These are phyloP conservation scores for Penicillium alfredii DNA, from an alignment of 495 filamentous ascomycete genomes.

Conservation along the genomic window DNA sequence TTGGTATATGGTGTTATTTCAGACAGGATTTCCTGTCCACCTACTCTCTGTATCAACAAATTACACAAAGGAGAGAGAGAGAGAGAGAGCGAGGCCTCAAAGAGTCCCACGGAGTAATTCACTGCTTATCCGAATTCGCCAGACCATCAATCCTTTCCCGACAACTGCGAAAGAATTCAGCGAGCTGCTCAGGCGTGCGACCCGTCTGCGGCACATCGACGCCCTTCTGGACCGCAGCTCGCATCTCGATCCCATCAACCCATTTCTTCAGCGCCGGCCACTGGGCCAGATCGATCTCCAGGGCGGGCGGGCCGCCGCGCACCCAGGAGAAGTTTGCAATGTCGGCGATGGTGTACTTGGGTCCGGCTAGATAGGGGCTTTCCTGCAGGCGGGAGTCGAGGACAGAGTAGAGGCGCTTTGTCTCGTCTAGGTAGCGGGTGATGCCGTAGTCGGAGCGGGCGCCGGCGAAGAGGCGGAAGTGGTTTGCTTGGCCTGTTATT, in stretches of 20 bases:
- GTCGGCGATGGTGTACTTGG: constrained; percentile 40
- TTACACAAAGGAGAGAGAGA: too few species aligned
- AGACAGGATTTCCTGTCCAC: too few species aligned
- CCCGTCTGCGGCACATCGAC: constrained; percentile 17
- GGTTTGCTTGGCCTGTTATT: constrained; percentile 35
- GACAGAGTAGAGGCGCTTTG: constrained; percentile 34
- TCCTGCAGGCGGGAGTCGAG: constrained; percentile 38
- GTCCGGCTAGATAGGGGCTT: constrained; percentile 37
- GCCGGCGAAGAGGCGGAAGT: constrained; percentile 34
- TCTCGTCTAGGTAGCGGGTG: constrained; percentile 35
- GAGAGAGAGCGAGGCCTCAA: too few species aligned
- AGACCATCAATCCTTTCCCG: constrained; percentile 26
- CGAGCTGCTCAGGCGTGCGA: constrained; percentile 24
- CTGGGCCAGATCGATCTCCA: constrained; percentile 31
- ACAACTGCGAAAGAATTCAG: constrained; percentile 18
- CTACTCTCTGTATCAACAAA: too few species aligned
- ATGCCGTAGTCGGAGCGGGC: constrained; percentile 38
- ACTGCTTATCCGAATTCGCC: constrained; percentile 27
- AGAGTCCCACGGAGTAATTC: too few species aligned
- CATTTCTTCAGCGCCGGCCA: constrained; percentile 34
- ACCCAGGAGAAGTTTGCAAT: constrained; percentile 37
- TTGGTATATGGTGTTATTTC: too few species aligned
- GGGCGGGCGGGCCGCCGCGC: constrained; percentile 9
- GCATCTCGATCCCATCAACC: constrained; percentile 23
- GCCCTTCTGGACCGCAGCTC: constrained; percentile 30